Base-by-base conservation (phyloP, 1,284 basidiomycete genomes). In the Boletus mariae region DNA sequence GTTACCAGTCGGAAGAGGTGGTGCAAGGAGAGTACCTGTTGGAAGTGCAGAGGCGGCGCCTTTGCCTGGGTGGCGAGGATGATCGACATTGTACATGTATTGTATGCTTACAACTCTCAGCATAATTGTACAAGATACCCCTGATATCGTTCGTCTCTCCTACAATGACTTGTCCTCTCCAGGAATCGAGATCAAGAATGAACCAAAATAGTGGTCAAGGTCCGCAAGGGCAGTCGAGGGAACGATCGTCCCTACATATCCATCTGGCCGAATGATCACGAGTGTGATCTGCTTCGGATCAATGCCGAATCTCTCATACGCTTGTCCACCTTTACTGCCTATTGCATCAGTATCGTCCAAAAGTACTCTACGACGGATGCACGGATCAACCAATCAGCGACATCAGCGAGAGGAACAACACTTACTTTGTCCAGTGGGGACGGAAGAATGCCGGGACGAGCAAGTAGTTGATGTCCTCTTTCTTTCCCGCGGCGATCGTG, bases 391-490 rank as follows among this genome's bases (percentile, higher is more conserved):
- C 25, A 29, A 23, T 13, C 31, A 38, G 12, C 9, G n/a, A 32
- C 35, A n/a, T 10, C 9, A n/a, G n/a, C 9, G n/a, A 44, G 13
- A 13, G 42, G 5, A 12, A 31, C 8, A 31, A 11, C 17, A 59
- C 63, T 32, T 53, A 85, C 85, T 80, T 85, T 2, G 82, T 78
- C 85, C 85, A 88, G 65, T 87, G 85, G 10, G 79, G 69, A 51
- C 82, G 71, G 57, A 87, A 71, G 5, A 75, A 57, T n/a, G 58
- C 56, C 0, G 85, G 83, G 9, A 86, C 59, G 35, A 73, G 72
- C 23, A 74, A 75, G 54, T 78, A 80, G 44, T 75, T 72, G 5
- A 79, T 73, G n/a, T 64, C 67, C 20, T 71, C 67, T 60, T 80
- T 83, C 55, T 67, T 75, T 3, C 75, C 74, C 29, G 74, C 69